These are phyloP conservation scores for Trypanosoma mega DNA, from an alignment of 208 protist genomes.

Conservation along the genomic window DNA sequence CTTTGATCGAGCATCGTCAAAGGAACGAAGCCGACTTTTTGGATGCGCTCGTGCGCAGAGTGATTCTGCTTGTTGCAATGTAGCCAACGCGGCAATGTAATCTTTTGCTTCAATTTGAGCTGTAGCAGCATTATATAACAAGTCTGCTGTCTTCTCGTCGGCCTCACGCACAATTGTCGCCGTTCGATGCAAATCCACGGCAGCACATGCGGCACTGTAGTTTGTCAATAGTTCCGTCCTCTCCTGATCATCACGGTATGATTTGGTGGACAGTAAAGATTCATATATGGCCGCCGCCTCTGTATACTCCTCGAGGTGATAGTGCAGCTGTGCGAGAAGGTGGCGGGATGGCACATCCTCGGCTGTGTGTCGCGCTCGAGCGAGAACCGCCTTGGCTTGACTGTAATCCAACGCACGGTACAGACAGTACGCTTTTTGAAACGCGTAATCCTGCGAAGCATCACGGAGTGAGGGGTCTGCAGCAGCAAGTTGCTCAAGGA, in stretches of 20 bases:
- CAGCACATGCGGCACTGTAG: constrained; percentile 62
- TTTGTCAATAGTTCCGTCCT: constrained; percentile 73
- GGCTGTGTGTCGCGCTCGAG: constrained; percentile 19
- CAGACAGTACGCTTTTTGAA: constrained; percentile 76
- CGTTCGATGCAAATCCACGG: constrained; percentile 33
- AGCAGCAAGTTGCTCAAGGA: constrained; percentile 44
- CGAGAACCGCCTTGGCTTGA: constrained; percentile 49
- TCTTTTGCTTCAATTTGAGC: constrained; percentile 64
- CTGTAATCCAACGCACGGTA: constrained; percentile 67
- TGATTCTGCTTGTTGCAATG: constrained; percentile 62
- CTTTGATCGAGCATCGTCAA: constrained; percentile 51
- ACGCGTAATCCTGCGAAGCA: constrained; percentile 33
- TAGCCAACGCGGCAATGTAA: constrained; percentile 48
- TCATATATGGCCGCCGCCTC: constrained; percentile 67
- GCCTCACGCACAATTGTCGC: constrained; percentile 46
- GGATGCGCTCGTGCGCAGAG: constrained; percentile 48
- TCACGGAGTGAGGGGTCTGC: constrained; percentile 1
- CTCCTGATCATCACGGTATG: constrained; percentile 72
- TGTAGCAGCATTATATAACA: constrained; percentile 78
- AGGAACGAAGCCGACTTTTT: constrained; percentile 39
- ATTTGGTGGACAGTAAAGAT: constrained; percentile 37
- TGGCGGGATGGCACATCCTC: constrained; percentile 51
- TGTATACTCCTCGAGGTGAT: constrained; percentile 77
- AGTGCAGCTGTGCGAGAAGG: constrained; percentile 80
- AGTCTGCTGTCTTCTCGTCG: constrained; percentile 65